phyloP scores from a whole-genome alignment of 352 stramenopile genomes.

The Pythium sukuiense region DNA sequence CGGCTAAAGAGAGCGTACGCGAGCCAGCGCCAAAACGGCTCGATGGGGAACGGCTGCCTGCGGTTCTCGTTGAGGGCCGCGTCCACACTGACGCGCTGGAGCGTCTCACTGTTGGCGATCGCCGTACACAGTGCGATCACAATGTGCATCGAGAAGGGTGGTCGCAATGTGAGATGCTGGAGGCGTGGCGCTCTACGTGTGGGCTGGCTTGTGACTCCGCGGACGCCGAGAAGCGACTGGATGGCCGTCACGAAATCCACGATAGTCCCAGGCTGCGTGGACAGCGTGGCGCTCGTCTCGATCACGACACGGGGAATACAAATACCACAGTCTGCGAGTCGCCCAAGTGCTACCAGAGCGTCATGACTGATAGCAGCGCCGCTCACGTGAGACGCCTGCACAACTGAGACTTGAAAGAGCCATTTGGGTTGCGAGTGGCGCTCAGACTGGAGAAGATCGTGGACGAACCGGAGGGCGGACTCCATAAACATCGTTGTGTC shows the following conservation, averaged over 20 bases:
- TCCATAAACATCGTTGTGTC: neutral
- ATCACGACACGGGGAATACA: neutral
- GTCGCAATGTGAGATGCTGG: neutral
- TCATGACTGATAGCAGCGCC: neutral
- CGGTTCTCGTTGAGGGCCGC: neutral
- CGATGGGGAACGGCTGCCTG: slow-evolving; percentile 9
- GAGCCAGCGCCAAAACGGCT: slow-evolving; percentile 14
- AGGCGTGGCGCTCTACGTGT: neutral
- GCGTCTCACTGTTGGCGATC: slow-evolving; percentile 12
- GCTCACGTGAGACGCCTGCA: neutral
- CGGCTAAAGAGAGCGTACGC: slow-evolving; percentile 9
- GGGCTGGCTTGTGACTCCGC: neutral
- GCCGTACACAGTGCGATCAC: slow-evolving; percentile 3
- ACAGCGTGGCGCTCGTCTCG: slow-evolving; percentile 2
- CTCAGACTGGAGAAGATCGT: neutral
- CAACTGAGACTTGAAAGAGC: neutral
- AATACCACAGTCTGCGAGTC: neutral
- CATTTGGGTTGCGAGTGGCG: neutral
- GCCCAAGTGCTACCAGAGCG: neutral
- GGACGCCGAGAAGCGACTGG: slow-evolving; percentile 3
- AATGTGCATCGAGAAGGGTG: slow-evolving; percentile 2
- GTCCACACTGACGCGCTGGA: slow-evolving; percentile 2
- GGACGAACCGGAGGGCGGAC: neutral
- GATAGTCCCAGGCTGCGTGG: neutral
- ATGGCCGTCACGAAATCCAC: neutral